Base-by-base conservation (phyloP, 2,329 filamentous ascomycete species). In the Scortechinia acanthostroma region DNA sequence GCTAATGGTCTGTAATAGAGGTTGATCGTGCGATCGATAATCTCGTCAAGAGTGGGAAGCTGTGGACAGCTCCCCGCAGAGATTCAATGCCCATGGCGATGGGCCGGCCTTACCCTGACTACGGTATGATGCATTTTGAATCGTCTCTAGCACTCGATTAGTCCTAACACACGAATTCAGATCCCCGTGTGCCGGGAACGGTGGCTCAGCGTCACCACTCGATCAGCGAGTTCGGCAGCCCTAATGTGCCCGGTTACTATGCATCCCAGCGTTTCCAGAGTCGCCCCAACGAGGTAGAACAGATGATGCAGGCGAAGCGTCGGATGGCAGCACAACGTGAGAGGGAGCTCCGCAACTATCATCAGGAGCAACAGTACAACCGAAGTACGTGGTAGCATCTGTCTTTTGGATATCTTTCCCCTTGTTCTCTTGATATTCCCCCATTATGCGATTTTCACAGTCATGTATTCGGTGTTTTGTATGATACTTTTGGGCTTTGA, bases 291-390 rank as follows among this genome's bases (percentile, higher is more conserved):
- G 93, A 97, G 73, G 88, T 90, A 66, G 93, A 97, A 73, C 91
- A 96, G 73, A 89, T 96, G 82, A 88, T 95, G 77, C 93, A 97
- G 81, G 91, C 90, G 59, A 97, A 97, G 80, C 89, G 93, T 74
- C 87, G 91, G 76, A 94, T 97, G 88, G 93, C 93, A 61, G 93
- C 93, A 66, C 93, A 97, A 73, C 88, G 93, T 70, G 93, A 98
- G 77, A 88, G 91, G 70, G 93, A 98, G 75, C 84, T 98, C 68
- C 89, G 93, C 70, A 98, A 97, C 72, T 95, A 97, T 73, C 93
- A 98, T 73, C 94, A 96, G 73, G 93, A 98, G 80, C 93, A 98
- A 80, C 93, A 98, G 82, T 97, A 95, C 73, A 95, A 97, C 77
- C 85, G 91, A 88, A 96, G 93, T 97, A 88, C 82, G 86, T 82